Evolutionary conservation across 768 basidiomycete species (phyloP).

Genomic region (Leccinellum rugosiceps): DNA sequence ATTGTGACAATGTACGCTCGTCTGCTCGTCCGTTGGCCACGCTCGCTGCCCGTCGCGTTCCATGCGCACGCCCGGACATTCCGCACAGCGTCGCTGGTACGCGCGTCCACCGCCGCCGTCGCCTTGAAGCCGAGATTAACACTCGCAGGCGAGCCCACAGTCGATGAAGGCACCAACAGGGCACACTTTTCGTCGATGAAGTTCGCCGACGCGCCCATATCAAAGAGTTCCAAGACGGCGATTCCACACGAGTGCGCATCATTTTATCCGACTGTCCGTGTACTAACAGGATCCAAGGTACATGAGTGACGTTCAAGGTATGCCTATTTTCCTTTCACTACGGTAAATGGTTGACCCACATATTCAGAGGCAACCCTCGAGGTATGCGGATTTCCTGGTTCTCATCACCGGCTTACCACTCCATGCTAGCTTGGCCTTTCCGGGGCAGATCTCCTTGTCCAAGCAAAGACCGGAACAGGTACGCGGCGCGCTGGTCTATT

Average conservation of each 20-base stretch:
- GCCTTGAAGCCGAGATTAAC: conserved; percentile 8
- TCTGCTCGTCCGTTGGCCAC: conserved; percentile 24
- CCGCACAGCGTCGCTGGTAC: conserved; percentile 7
- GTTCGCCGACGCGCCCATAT: conserved; percentile 35
- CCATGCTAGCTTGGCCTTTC: conserved; percentile 35
- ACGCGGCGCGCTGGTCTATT: conserved; percentile 17
- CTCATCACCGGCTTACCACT: conserved; percentile 2
- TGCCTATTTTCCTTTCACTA: conserved; percentile 4
- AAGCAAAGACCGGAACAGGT: conserved; percentile 62
- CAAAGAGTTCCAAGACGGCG: conserved; percentile 37
- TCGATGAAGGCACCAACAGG: conserved; percentile 18
- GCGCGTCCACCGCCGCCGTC: conserved; percentile 8
- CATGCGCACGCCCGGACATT: conserved; percentile 15
- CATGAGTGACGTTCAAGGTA: conserved; percentile 49
- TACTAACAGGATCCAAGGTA: conserved; percentile 31
- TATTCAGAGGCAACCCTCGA: conserved; percentile 40
- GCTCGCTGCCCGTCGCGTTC: conserved; percentile 11
- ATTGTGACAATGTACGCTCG: conserved; percentile 19
- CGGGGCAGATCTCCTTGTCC: conserved; percentile 46
- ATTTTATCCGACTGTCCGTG: conserved; percentile 9
- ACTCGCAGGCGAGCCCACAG: conserved; percentile 6
- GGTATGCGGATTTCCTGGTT: conserved; percentile 15
- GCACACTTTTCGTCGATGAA: conserved; percentile 28
- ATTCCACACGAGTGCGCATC: conserved; percentile 42
- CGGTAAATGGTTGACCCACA: neutral